These are phyloP conservation scores for Trichosporon faecale DNA, from an alignment of 1,284 basidiomycete species.

Conservation along the genomic window DNA sequence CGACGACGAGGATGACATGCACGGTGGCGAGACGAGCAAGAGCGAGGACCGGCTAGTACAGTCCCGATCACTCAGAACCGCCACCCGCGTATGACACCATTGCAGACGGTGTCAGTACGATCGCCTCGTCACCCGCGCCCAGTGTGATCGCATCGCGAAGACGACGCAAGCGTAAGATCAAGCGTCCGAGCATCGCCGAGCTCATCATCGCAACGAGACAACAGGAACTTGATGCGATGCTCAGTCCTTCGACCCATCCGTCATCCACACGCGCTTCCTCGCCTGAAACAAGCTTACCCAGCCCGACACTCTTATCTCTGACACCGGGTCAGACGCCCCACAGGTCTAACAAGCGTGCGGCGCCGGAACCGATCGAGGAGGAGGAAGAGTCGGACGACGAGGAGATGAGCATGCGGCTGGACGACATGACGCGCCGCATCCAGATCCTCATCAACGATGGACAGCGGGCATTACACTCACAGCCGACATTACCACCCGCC, in stretches of 20 bases:
- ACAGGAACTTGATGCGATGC: not conserved
- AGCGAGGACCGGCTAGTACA: not conserved
- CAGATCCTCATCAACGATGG: slow-evolving; percentile 20
- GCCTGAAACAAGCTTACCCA: slow-evolving; percentile 7
- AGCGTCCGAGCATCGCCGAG: slow-evolving; percentile 20
- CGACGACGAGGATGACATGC: not conserved
- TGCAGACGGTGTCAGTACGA: not conserved
- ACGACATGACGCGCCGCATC: slow-evolving; percentile 20
- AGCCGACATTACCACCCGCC: not conserved
- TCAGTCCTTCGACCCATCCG: not conserved
- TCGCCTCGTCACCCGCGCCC: not conserved
- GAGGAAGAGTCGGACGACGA: slow-evolving; percentile 10
- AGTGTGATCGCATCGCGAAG: not conserved
- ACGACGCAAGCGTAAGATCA: slow-evolving; percentile 5
- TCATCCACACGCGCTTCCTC: not conserved
- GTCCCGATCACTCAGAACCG: not conserved
- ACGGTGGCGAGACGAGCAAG: slow-evolving; percentile 2
- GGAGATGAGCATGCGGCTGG: slow-evolving; percentile 15
- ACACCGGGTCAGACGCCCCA: not conserved
- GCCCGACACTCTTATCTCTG: not conserved
- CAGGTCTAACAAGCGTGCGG: not conserved
- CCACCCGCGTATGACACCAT: slow-evolving; percentile 9
- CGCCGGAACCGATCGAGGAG: slow-evolving; percentile 1
- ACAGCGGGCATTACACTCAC: slow-evolving; percentile 17
- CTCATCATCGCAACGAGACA: slow-evolving; percentile 3